Conservation (phyloP, 2,329 filamentous ascomycete genomes). For the Emydomyces testavorans region DNA sequence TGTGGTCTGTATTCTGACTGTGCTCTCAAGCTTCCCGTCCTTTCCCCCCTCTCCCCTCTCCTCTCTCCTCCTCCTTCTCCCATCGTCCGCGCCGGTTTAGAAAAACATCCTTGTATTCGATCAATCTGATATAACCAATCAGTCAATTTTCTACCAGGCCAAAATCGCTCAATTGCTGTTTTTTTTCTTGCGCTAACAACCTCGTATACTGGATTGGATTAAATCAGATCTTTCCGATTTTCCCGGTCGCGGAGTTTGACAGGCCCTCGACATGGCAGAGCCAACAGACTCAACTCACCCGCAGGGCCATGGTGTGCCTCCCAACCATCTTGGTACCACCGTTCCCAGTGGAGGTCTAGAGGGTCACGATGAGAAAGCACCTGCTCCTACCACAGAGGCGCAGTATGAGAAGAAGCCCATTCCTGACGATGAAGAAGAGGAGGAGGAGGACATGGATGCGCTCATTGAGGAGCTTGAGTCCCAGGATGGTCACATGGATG, state of each 20-base stretch:
- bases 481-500: constrained; percentile 57
- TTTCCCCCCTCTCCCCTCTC: constrained; percentile 1
- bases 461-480: constrained; percentile 81
- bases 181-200: background rate
- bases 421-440: constrained; percentile 52
- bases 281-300: constrained; percentile 15
- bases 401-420: constrained; percentile 17
- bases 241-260: constrained; percentile 1
- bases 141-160: constrained; percentile 1
- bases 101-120: constrained; percentile 3
- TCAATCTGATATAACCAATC: background rate
- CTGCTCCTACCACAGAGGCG: constrained; percentile 1
- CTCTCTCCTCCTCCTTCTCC: constrained; percentile 8
- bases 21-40: constrained; percentile 4
- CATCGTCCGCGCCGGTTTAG: constrained; percentile 11
- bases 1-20: constrained; percentile 11
- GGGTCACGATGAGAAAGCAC: constrained; percentile 13
- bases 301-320: constrained; percentile 16
- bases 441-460: constrained; percentile 73
- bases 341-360: constrained; percentile 19
- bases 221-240: background rate
- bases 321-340: constrained; percentile 20
- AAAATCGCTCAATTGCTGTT: background rate
- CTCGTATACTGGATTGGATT: constrained; percentile 5
- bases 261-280: constrained; percentile 13